Evolutionary conservation across 306 rosid species (phyloP).

Genomic region (Pterocarpus santalinus): DNA sequence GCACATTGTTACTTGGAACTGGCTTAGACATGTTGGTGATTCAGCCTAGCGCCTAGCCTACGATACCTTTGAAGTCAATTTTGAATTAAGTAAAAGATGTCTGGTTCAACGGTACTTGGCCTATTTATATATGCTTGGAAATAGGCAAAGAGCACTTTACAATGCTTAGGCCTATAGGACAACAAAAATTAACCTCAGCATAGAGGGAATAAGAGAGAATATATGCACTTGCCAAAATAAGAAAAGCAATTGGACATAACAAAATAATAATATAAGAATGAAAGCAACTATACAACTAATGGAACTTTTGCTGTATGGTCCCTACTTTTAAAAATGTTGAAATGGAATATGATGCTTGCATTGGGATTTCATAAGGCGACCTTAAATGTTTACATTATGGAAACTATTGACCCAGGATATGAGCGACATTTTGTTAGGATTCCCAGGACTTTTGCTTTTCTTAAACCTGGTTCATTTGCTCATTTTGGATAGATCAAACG

Average conservation of each 20-base stretch:
- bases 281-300: background rate
- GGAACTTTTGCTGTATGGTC: background rate
- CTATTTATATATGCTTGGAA: conserved; percentile 7
- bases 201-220: conserved; percentile 4
- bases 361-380: background rate
- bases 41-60: background rate
- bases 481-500: background rate
- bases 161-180: background rate
- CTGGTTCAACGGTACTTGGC: background rate
- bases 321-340: background rate
- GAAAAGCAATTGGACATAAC: background rate
- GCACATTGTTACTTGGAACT: conserved; percentile 28
- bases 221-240: background rate
- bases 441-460: background rate
- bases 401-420: background rate
- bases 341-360: background rate
- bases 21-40: conserved; percentile 10
- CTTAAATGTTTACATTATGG: background rate
- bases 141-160: background rate
- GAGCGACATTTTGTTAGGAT: background rate
- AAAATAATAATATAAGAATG: too few relatives aligned
- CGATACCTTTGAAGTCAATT: conserved; percentile 2
- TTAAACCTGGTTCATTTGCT: background rate
- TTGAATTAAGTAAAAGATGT: background rate
- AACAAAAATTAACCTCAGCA: background rate